Evolutionary conservation across 2,329 filamentous ascomycete genomes (phyloP), one percentile per base, ranked within the genome.

Genomic region (Furcasterigmium sp.): DNA sequence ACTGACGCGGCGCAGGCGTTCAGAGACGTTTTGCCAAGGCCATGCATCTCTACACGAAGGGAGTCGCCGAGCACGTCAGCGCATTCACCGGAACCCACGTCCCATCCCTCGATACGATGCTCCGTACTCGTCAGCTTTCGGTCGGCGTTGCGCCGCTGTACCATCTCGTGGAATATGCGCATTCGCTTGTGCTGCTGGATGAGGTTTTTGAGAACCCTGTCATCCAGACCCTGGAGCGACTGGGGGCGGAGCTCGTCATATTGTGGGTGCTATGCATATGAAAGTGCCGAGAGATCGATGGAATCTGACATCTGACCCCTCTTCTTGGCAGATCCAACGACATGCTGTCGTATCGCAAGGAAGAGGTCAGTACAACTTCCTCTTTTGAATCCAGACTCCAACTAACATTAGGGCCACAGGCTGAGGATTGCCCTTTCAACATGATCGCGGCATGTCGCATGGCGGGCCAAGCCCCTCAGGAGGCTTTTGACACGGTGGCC

Each of bases 191-290:
- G 17, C 23, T 56, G 5, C 52, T 52, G 14, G 51, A 53, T 8
- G 40, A 49, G n/a, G 46, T 53, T 10, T 56, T 56, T 41, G 21
- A 49, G 4, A 18, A 51, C 15, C 46, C 48, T 1, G 13, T 39
- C 15, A 49, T 56, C 17, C 45, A 48, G 34, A 49, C 52, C 29
- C 36, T 56, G 18, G 52, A 56, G 39, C 23, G 37, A 9, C 41
- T 56, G 1, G 53, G 53, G 2, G 41, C 51, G 15, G 53, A 56
- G n/a, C 48, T 56, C 42, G 48, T 56, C 3, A 45, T 46, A 19
- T 53, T 56, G 53, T 53, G 41, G 44, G 51, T 47, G 3, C 13
- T 18, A 8, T 13, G 5, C 19, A n/a, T 25, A 20, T 8, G 14
- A 14, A 30, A 5, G 15, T 30, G 10, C 15, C 28, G 28, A 30